phyloP scores from a whole-genome alignment of 2,329 filamentous ascomycete genomes.

The Claviceps capensis region DNA sequence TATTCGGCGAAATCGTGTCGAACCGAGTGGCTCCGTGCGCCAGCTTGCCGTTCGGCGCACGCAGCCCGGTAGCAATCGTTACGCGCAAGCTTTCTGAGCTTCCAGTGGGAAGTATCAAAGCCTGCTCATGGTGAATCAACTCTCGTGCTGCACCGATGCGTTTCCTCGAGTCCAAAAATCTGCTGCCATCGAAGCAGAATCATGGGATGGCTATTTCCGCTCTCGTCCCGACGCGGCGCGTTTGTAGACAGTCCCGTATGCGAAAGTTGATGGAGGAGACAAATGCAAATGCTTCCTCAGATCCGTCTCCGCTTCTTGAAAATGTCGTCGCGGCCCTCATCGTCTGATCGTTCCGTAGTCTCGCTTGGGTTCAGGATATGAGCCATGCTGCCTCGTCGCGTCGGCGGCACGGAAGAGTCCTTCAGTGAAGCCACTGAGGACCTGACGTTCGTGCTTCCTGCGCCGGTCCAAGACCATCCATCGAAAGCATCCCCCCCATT shows the following conservation, averaged over 20 bases:
- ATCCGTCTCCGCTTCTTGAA: conserved; percentile 50
- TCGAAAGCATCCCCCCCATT: conserved; percentile 32
- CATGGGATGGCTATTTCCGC: too few species aligned
- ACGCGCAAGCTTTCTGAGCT: neutral
- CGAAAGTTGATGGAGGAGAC: neutral
- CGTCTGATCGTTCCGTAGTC: conserved; percentile 39
- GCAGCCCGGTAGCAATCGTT: neutral
- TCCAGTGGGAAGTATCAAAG: neutral
- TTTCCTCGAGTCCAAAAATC: too few species aligned
- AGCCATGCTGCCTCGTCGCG: conserved; percentile 46
- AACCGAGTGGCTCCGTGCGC: neutral
- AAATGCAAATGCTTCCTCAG: conserved; percentile 19
- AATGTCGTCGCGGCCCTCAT: conserved; percentile 40
- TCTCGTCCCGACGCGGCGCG: neutral
- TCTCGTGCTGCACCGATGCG: neutral
- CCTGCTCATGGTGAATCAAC: neutral
- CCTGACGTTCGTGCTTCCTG: conserved; percentile 33
- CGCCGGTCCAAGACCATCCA: conserved; percentile 43
- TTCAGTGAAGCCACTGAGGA: conserved; percentile 29
- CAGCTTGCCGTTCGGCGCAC: neutral
- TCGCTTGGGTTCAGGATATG: conserved; percentile 49
- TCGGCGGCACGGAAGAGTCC: conserved; percentile 43
- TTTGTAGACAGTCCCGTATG: neutral
- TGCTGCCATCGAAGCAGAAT: too few species aligned
- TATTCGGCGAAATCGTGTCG: neutral